Evolutionary conservation across 352 stramenopile species (phyloP), one percentile per base, ranked within the genome.

Genomic region (Blastocystis hominis): DNA sequence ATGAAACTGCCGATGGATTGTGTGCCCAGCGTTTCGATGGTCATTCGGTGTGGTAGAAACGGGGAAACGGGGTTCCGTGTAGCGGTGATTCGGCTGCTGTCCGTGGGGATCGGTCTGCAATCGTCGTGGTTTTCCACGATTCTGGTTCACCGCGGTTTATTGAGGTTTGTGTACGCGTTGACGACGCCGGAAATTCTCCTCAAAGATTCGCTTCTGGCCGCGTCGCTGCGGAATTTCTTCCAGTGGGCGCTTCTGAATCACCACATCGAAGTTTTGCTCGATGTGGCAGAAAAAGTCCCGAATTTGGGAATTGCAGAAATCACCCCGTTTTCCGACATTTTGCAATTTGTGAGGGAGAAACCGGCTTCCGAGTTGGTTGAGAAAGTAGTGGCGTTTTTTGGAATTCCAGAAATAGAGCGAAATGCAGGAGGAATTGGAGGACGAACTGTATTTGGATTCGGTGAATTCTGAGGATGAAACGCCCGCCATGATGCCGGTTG

Each of bases 71-170:
- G n/a, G 15, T 84, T 38, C 50, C 1, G n/a, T 9, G 20, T 68
- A 84, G 72, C 72, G 20, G n/a, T 84, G 3, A 63, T 84, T 24
- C 72, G 72, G 9, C 7, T 84, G 7, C 3, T 84, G n/a, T 44
- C 17, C 3, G 3, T 9, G 17, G 72, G 72, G 17, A 50, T 84
- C n/a, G 24, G 24, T 0, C 34, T 80, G 10, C 17, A 84, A 46
- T 46, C 9, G 7, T 46, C 59, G 36, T 66, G 47, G 47, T 84
- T 84, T 30, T 7, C 50, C 2, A 36, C 38, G n/a, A 38, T 84
- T 44, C 40, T 84, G n/a, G 47, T 84, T n/a, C 5, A 30, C 44
- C 36, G 46, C 30, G 50, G 44, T 10, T 42, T 80, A 6, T 42
- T 80, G 24, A 34, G 46, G 0, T 56, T 53, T 44, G 44, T 84